phyloP scores from a whole-genome alignment of 257 asterid genomes.

The Lycium ferocissimum region DNA sequence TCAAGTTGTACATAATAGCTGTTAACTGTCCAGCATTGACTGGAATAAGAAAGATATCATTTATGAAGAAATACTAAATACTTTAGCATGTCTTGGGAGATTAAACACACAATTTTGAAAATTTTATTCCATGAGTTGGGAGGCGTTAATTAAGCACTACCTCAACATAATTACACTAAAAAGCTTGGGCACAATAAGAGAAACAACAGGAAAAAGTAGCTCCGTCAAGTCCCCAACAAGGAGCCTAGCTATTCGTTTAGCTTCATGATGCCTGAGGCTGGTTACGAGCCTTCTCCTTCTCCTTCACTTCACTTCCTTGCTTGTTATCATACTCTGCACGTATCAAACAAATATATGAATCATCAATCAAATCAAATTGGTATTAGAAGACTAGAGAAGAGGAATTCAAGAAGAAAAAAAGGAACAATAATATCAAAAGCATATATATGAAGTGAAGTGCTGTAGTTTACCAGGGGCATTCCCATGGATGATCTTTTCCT shows the following conservation, averaged over 20 bases:
- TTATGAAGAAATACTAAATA: no score
- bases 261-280: slow-evolving; percentile 37
- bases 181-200: not conserved
- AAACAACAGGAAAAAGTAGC: not conserved
- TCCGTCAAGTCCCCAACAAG: not conserved
- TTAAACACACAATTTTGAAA: not conserved
- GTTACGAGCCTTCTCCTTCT: slow-evolving; percentile 62
- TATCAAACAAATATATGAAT: not conserved
- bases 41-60: no score
- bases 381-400: not conserved
- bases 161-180: not conserved
- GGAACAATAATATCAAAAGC: not conserved
- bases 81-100: not conserved
- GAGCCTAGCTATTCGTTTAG: not conserved
- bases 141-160: not conserved
- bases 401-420: not conserved
- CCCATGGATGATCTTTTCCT: slow-evolving; percentile 39
- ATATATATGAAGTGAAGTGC: not conserved
- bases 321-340: slow-evolving; percentile 42
- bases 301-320: slow-evolving; percentile 77
- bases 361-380: not conserved
- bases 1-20: no score
- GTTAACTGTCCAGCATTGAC: no score
- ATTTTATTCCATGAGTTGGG: slow-evolving; percentile 9
- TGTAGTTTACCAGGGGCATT: slow-evolving; percentile 23